Evolutionary conservation across 805 yeast species (phyloP), one percentile per base, ranked within the genome.

Genomic region (Debaryomyces hansenii): DNA sequence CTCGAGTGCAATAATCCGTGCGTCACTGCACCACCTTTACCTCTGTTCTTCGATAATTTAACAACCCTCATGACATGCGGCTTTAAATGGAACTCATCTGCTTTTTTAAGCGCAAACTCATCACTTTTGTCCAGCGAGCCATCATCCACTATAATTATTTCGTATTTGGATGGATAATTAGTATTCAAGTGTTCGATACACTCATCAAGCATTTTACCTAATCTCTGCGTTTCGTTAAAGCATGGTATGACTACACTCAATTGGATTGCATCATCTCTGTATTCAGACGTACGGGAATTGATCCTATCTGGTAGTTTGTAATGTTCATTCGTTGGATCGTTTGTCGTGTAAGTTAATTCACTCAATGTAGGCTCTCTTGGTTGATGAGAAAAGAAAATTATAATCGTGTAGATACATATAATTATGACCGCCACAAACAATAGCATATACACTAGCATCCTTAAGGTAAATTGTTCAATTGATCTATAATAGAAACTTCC

Each of bases 171-270:
- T 3, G 51, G 44, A 50, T 70, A 67, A 5, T 67, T 54, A 4
- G 46, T 27, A 33, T 73, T 60, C 49, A 92, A 69, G 53, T 77
- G 80, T 3, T 63, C 77, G 28, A 87, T 72, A 1, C 88, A 74
- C 46, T 89, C 96, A 42, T 78, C 81, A 34, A 89, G 67, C 94
- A 89, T 88, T 34, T 67, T 62, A 28, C 79, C 77, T 49, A 94
- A 76, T 44, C 99, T 76, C 11, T 71, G 64, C 1, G 85, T 83
- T 65, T 94, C 99, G 60, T 94, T 94, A 60, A 79, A 94, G 62
- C 97, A 90, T n/a, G 99, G 99, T 5, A 94, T 80, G 5, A 94
- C 90, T 20, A 94, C 84, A 20, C 94, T 82, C 37, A 92, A 57
- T 28, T 78, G 77, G 20, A 87, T 73, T 2, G 63, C 72, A 32